A percentile compares a stretch with the other conserved stretches of the same genome.
phyloP scores from a whole-genome alignment of 306 rosid genomes.

The Senna siamea region DNA sequence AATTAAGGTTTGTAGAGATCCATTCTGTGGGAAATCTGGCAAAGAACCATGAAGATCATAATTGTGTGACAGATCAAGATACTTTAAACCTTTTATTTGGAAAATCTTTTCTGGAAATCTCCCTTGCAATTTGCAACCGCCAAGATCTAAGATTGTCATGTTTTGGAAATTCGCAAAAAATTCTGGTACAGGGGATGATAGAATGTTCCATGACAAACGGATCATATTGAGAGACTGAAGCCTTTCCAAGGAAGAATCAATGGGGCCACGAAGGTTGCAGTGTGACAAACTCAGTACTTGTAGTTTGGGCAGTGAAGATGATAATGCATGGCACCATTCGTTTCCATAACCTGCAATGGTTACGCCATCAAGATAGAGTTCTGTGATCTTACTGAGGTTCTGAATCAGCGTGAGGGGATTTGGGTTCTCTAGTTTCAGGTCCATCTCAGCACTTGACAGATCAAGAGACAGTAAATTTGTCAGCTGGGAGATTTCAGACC shows the following conservation, averaged over 20 bases:
- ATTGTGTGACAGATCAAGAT: constrained; percentile 22
- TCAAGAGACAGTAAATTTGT: constrained; percentile 15
- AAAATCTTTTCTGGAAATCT: constrained; percentile 31
- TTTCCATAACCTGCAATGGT: constrained; percentile 37
- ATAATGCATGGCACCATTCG: constrained; percentile 43
- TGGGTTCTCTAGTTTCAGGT: too few species aligned
- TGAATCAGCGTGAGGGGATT: constrained; percentile 6
- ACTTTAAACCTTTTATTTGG: background rate
- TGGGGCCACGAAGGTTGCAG: constrained; percentile 32
- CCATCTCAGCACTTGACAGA: too few species aligned
- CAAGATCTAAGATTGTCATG: constrained; percentile 14
- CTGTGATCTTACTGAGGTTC: constrained; percentile 30
- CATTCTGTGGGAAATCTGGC: constrained; percentile 22
- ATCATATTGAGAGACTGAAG: constrained; percentile 5
- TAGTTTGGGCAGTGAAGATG: constrained; percentile 25
- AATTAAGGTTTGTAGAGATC: background rate
- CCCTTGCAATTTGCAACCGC: background rate
- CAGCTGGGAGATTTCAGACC: constrained; percentile 30
- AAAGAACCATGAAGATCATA: constrained; percentile 1
- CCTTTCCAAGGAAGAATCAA: constrained; percentile 20
- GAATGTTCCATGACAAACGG: background rate
- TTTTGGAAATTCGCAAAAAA: constrained; percentile 18
- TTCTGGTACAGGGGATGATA: constrained; percentile 22
- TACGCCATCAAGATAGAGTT: constrained; percentile 46
- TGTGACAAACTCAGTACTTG: constrained; percentile 20